Percentiles rank a stretch among this genome's conserved stretches.
phyloP scores from a whole-genome alignment of 2,329 filamentous ascomycete genomes.

The Ampelomyces quisqualis region DNA sequence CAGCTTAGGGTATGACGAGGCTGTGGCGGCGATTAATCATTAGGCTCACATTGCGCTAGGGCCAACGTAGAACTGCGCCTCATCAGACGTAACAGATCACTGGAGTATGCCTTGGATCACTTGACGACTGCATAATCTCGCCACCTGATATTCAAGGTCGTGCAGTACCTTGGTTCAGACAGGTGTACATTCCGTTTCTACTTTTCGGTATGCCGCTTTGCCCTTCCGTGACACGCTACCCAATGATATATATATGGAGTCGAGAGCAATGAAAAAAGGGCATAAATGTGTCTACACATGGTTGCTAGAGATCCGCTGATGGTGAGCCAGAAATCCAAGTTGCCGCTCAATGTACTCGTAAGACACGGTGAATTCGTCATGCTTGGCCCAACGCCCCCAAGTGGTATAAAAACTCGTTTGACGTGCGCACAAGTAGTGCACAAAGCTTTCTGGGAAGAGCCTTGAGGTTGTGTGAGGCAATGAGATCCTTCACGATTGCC shows the following conservation, averaged over 20 bases:
- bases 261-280: background rate
- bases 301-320: background rate
- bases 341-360: background rate
- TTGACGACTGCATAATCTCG: too few species aligned
- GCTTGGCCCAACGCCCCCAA: too few species aligned
- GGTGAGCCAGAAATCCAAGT: background rate
- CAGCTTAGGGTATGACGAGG: conserved; percentile 19
- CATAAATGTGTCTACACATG: background rate
- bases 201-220: conserved; percentile 2
- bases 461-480: too few species aligned
- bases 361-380: too few species aligned
- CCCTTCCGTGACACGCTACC: background rate
- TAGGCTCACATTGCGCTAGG: too few species aligned
- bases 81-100: background rate
- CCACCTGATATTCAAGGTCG: background rate
- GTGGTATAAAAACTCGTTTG: too few species aligned
- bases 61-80: conserved; percentile 11
- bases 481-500: too few species aligned
- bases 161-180: background rate
- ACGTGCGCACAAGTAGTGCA: too few species aligned
- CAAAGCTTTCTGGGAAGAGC: too few species aligned
- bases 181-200: background rate
- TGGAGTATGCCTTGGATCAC: background rate
- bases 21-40: conserved; percentile 4
- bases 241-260: conserved; percentile 1